Evolutionary conservation across 139 green algal species (phyloP), one percentile per base, ranked within the genome.

Genomic region (Chlamydomonas sp.): DNA sequence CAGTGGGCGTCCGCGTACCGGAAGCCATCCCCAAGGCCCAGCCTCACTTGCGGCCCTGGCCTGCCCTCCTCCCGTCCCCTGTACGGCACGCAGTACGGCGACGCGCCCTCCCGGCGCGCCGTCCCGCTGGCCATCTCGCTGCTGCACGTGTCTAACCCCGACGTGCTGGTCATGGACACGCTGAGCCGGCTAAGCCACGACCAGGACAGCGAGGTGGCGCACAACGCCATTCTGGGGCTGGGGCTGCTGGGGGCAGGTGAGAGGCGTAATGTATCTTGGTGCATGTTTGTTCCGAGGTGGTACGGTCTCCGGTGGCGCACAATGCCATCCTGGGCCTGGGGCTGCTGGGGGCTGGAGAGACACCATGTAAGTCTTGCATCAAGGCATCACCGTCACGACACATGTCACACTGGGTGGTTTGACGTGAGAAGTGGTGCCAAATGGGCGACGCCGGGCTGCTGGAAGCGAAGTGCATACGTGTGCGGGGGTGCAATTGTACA

Each of bases 171-270:
- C 3, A 97, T 99, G 90, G 98, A 99, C 92, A 97, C 95, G 18
- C 96, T 99, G 62, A 95, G 93, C 86, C 89, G 98, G 10, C 93
- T 99, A 9, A 97, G 90, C 72, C 98, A 99, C 89, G 98, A 99
- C 90, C 93, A 92, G 67, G 84, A 92, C 73, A 68, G 83, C 2
- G 90, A 97, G 57, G 95, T 97, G 14, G 96, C 96, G 0, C 94
- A 97, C 90, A 95, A 93, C 63, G 98, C 98, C 1, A 93, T 98
- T 9, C 66, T 99, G 31, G 94, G 95, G 1, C 92, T 99, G 58
- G 98, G 98, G 12, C 88, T 99, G 20, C 92, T 99, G 16, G 96
- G 97, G 0, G 98, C 93, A 84, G 89, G 88, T 92, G 71, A 71
- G 84, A 16, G n/a, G 4, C 14, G 17, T 10, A 49, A 49, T 49